Evolutionary conservation across 495 filamentous ascomycete genomes (phyloP), one percentile per base, ranked within the genome.

Genomic region (Podospora didyma): DNA sequence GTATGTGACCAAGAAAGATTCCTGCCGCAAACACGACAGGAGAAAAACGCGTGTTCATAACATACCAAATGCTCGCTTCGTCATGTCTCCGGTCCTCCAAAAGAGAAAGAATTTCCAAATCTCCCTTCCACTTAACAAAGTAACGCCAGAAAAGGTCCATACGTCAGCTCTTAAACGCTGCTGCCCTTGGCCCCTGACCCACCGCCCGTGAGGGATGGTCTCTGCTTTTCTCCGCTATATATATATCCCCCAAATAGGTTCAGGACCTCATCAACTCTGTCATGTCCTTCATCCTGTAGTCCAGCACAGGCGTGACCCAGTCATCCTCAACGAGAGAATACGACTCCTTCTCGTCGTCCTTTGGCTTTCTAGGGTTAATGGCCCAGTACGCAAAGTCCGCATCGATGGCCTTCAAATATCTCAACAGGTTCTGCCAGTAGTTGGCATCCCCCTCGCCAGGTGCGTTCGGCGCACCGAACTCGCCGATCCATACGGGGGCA

Each of bases 321-420:
- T 79, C 79, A 62, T 84, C 80, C 37, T 76, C 69, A 12, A 85
- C 68, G 41, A 86, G 67, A 5, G 75, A 74, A 65, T 86, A 85
- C 11, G 73, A 70, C 66, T 85, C 82, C 22, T 58, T 71, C 47
- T 69, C 77, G 59, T 79, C 71, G 17, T 77, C 69, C 50, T 73
- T 74, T n/a, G 79, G 77, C 58, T 84, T 82, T 24, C 78, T 74
- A 47, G 82, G 79, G 68, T 86, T 85, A 57, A 86, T 67, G 26
- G 82, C 82, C 83, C 83, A 86, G 67, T 85, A 86, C 21, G 80
- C 82, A 69, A 83, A 84, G 59, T 83, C 81, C 22, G 77, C 79
- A 60, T 85, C 81, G 44, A 80, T 68, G 1, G 62, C 64, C 60
- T 75, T 76, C 28, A 85, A 69, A 57, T 77, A 85, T 7, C 69